Evolutionary conservation across 2,329 filamentous ascomycete species (phyloP), one percentile per base, ranked within the genome.

Genomic region (Graphilbum sp.): DNA sequence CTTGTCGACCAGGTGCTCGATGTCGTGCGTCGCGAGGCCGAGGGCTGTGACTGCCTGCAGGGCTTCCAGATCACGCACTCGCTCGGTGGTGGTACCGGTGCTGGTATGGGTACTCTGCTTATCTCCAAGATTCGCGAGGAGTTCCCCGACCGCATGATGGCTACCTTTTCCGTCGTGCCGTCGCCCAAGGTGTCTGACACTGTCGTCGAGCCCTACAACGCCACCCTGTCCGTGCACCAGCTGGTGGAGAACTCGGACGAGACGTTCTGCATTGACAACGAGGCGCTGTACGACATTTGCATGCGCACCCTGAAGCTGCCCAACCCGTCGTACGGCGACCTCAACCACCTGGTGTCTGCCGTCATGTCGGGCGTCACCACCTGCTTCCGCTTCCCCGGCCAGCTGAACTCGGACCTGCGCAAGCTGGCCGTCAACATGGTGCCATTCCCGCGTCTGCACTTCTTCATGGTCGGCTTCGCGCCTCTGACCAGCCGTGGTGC

Each of bases 51-150:
- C 75, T 95, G 85, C 76, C 87, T 98, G 48, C 90, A 98, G 72
- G 90, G 90, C 63, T 98, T 98, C 81, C 90, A 98, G n/a, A 96
- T 98, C 71, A 98, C 90, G 61, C 90, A 98, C 82, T 96, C 90
- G 39, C 87, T 96, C 49, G 90, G 90, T 79, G 90, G 90, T 82
- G 90, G 90, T 79, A 98, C 90, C 56, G 90, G 90, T 86, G 88
- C 90, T 55, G 90, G 90, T 82, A 98, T 98, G 90, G 90, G 90
- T 70, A 98, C 90, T 44, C 78, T 98, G 57, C 69, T 98, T 62
- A 96, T 96, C 75, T 95, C 87, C 71, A 98, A 98, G 83, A 96
- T 96, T 65, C 90, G 90, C 56, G 90, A 98, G 72, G 90, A 96
- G 70, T 96, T 96, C 72, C 90, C 90, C 59, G 90, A 98, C 74